Conservation (phyloP, 176 grass and related monocot genomes). For the Rhynchospora breviuscula region DNA sequence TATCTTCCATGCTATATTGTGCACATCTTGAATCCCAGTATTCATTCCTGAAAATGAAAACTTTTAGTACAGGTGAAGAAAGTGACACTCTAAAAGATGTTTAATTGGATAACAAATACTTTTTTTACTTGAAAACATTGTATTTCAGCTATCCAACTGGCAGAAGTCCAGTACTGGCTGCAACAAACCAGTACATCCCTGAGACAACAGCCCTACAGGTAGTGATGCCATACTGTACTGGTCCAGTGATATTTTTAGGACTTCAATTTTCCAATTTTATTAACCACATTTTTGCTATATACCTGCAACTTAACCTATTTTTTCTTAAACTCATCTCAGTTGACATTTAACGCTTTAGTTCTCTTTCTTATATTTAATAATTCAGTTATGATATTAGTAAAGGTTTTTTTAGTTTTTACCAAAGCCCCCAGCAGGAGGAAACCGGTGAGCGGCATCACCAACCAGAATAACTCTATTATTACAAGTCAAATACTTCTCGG, state of each 20-base stretch:
- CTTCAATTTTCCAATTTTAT: not conserved
- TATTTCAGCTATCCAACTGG: not conserved
- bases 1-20: slow-evolving; percentile 96
- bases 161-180: not conserved
- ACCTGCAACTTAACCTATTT: not conserved
- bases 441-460: slow-evolving; percentile 88
- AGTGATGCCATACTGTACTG: not conserved
- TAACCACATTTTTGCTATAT: not conserved
- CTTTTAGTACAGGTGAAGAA: not conserved
- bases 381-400: not conserved
- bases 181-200: not conserved
- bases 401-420: slow-evolving; percentile 34
- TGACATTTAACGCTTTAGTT: not conserved
- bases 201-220: not conserved
- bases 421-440: slow-evolving; percentile 94
- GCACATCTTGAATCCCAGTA: slow-evolving; percentile 88
- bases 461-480: slow-evolving; percentile 63
- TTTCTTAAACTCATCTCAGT: not conserved
- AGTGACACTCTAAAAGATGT: not conserved
- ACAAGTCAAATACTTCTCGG: slow-evolving; percentile 65
- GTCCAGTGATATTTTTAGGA: not conserved
- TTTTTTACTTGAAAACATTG: not conserved
- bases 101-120: not conserved
- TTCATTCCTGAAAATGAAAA: slow-evolving; percentile 83
- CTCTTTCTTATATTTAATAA: not conserved